Percentiles rank a stretch among this genome's conserved stretches.
Conservation (phyloP, 148 eudicot species). For the Gaultheria prostrata region DNA sequence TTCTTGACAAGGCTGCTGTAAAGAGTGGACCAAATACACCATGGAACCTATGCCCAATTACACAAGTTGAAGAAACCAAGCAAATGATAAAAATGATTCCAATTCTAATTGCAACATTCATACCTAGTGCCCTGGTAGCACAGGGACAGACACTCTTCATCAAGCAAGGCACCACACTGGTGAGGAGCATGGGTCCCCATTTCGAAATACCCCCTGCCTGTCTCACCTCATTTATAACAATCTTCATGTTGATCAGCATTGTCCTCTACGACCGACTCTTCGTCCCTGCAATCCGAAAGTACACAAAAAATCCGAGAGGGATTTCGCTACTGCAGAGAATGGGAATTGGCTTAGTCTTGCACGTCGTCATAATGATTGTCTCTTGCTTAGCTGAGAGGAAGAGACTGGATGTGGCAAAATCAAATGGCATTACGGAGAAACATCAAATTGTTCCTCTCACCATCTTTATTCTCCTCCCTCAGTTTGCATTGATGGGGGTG, state of each 20-base stretch:
- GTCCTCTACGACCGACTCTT: slow-evolving; percentile 61
- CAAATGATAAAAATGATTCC: slow-evolving; percentile 74
- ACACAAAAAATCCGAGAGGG: slow-evolving; percentile 75
- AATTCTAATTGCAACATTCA: slow-evolving; percentile 46
- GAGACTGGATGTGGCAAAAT: slow-evolving; percentile 49
- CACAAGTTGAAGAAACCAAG: slow-evolving; percentile 82
- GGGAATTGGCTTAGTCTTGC: slow-evolving; percentile 65
- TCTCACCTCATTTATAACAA: slow-evolving; percentile 49
- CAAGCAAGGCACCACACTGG: slow-evolving; percentile 73
- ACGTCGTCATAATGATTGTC: slow-evolving; percentile 47
- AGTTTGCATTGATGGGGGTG: slow-evolving; percentile 60
- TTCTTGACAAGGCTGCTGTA: slow-evolving; percentile 65
- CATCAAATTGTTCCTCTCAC: slow-evolving; percentile 35
- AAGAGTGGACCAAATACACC: slow-evolving; percentile 38
- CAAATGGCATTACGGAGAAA: slow-evolving; percentile 36
- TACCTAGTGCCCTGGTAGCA: slow-evolving; percentile 67
- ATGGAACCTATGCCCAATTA: slow-evolving; percentile 62
- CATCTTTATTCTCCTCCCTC: slow-evolving; percentile 72
- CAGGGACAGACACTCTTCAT: slow-evolving; percentile 64
- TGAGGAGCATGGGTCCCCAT: slow-evolving; percentile 36
- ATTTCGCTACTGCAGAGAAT: slow-evolving; percentile 66
- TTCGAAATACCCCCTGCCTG: slow-evolving; percentile 78
- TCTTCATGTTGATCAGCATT: slow-evolving; percentile 57
- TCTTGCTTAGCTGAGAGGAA: slow-evolving; percentile 48
- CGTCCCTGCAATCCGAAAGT: slow-evolving; percentile 33